A percentile compares a stretch with the other conserved stretches of the same genome.
Evolutionary conservation across 2,329 filamentous ascomycete genomes (phyloP).

Genomic region (Diaporthe amygdali): DNA sequence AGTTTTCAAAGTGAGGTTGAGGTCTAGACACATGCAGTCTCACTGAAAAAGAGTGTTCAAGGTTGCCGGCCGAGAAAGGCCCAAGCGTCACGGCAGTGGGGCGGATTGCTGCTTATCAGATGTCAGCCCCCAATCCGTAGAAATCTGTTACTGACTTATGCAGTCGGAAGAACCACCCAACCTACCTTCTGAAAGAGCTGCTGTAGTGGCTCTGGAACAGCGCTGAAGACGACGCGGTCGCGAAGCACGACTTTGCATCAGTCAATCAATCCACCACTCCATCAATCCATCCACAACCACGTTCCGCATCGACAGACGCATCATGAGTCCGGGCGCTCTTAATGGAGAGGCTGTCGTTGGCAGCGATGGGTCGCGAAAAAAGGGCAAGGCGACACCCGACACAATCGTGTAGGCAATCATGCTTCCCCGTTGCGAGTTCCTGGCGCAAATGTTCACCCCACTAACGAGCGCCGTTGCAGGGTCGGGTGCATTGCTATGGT

Average conservation of each 20-base stretch:
- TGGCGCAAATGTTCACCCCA: not conserved
- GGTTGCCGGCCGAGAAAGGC: not conserved
- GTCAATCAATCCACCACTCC: not conserved
- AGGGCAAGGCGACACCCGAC: constrained; percentile 82
- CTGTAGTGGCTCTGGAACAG: not conserved
- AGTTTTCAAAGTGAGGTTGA: not conserved
- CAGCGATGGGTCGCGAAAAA: constrained; percentile 66
- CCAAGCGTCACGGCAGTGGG: not conserved
- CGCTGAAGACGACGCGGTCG: not conserved
- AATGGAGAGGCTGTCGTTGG: constrained; percentile 61
- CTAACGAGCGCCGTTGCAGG: constrained; percentile 31
- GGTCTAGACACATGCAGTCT: not conserved
- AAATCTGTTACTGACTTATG: not conserved
- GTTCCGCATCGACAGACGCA: constrained; percentile 36
- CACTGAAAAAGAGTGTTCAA: not conserved
- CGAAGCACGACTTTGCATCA: not conserved
- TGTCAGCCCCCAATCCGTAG: not conserved
- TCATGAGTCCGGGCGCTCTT: constrained; percentile 59
- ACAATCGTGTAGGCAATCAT: constrained; percentile 71
- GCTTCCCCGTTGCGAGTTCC: not conserved
- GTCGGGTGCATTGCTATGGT: constrained; percentile 67
- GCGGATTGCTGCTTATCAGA: not conserved
- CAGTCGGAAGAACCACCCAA: no score
- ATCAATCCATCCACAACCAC: constrained; percentile 26
- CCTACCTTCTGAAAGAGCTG: not conserved